Base-by-base conservation (phyloP, 2,329 filamentous ascomycete genomes). In the Talaromyces pinophilus region DNA sequence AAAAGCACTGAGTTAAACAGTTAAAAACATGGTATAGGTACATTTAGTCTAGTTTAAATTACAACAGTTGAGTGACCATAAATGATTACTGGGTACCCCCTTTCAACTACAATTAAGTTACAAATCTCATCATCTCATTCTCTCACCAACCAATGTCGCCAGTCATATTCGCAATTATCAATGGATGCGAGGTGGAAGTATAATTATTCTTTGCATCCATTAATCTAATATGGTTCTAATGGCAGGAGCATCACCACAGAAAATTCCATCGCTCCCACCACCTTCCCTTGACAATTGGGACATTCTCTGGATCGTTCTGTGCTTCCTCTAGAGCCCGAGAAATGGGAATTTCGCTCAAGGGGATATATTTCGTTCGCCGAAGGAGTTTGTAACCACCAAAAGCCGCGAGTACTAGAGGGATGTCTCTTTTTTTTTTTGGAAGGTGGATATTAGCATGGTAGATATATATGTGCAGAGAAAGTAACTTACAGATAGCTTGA, bases 321-420 rank as follows among this genome's bases (percentile, higher is more conserved):
- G 73, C 75, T 61, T 85, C 83, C 19, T 82, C 78, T 2, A 89
- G 80, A 0, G 85, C 86, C 8, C 83, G 82, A 1, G 77, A 73
- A 0, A 89, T 75, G 0, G 86, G 84, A 44, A 89, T 83, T 4
- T 82, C 79, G 11, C 80, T 76, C 4, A 88, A 74, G 0, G 82
- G 74, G 7, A 86, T 78, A 10, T 86, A 72, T 64, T 84, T 85
- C 0, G 89, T 89, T 69, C 86, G 84, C 73, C 89, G 90, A 72
- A 85, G 78, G 42, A 88, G 75, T 75, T 92, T 92, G 86, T 88
- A 92, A 55, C 86, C 82, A 13, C 84, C 68, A 71, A 85, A 92
- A 8, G 85, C 84, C 8, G 72, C 74, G 0, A 85, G 70, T 0
- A 91, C 86, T 8, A 90, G 70, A 84, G 85, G 55, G 82, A 88